Evolutionary conservation across 129 eudicot genomes (phyloP), one percentile per base, ranked within the genome.

Genomic region (Flaveria bidentis): DNA sequence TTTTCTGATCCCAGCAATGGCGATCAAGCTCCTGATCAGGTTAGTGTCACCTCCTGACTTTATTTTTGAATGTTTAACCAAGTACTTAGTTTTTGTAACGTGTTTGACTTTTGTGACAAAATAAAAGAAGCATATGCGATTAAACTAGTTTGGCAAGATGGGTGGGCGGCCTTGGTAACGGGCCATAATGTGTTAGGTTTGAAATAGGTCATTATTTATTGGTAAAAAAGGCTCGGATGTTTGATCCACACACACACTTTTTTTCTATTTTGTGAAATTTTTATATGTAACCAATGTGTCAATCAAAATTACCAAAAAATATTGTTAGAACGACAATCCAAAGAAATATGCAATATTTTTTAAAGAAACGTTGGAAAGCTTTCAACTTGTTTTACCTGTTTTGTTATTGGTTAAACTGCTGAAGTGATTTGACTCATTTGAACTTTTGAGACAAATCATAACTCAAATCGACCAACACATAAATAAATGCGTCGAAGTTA

Each of bases 11-110:
- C 87, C 14, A 52, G 55, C 47, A 74, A 77, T 17, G 62, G 73
- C 72, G 75, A 80, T 67, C 71, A 88, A 71, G 65, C 91, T 66
- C 86, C 88, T 2, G 87, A 86, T 16, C 87, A 84, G 87, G 90
- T 81, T 52, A 23, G 67, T 67, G 53, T 73, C 49, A 73, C 44
- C 14, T n/a, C 23, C 13, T 17, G 51, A 18, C 67, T 52, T 64
- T 20, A 41, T 5, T 15, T 17, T 55, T 20, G 25, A 11, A 55
- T 55, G 26, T 55, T 2, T 7, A 9, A 22, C 64, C 64, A 1
- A 23, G 36, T 20, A 9, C 30, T 2, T 57, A 22, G 6, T 57
- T 22, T 22, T n/a, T 53, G 9, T 53, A 17, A 50, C 3, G n/a
- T 50, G 49, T 45, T 50, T 2, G 14, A 13, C 8, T 50, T 13